These are phyloP conservation scores for Plasmodium vinckei DNA, from an alignment of 169 alveolate species.

Conservation along the genomic window DNA sequence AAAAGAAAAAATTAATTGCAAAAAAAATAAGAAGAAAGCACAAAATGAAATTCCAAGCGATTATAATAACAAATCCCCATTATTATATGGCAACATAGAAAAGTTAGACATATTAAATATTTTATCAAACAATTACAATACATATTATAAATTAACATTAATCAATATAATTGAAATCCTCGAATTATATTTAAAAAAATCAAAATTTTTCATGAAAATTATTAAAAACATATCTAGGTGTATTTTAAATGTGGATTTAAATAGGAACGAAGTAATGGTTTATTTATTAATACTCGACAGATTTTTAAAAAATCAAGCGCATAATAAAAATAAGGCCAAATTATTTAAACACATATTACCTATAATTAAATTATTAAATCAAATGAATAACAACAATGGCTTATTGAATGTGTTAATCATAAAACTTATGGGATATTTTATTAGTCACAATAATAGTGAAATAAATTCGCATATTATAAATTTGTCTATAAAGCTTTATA, in stretches of 20 bases:
- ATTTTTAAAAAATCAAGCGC: constrained; percentile 28
- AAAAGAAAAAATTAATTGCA: neutral
- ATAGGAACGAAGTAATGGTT: constrained; percentile 41
- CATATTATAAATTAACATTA: constrained; percentile 40
- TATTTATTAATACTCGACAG: constrained; percentile 32
- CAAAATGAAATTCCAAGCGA: neutral
- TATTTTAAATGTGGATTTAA: constrained; percentile 31
- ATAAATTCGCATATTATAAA: constrained; percentile 34
- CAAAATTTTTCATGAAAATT: constrained; percentile 19
- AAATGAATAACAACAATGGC: neutral
- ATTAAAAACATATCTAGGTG: constrained; percentile 52
- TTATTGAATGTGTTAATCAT: constrained; percentile 17
- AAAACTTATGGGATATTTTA: constrained; percentile 32
- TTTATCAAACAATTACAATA: constrained; percentile 46
- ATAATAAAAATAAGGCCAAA: constrained; percentile 44
- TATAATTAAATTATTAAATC: constrained; percentile 40
- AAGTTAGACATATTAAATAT: constrained; percentile 41
- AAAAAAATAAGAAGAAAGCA: constrained; percentile 6
- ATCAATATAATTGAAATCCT: constrained; percentile 9
- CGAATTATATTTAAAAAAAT: constrained; percentile 46
- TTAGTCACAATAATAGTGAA: constrained; percentile 15
- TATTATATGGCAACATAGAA: neutral
- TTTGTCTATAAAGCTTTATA: constrained; percentile 28
- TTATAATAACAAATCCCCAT: neutral
- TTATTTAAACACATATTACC: constrained; percentile 47